Evolutionary conservation across 2,329 filamentous ascomycete species (phyloP).

Genomic region (Esteya vermicola): DNA sequence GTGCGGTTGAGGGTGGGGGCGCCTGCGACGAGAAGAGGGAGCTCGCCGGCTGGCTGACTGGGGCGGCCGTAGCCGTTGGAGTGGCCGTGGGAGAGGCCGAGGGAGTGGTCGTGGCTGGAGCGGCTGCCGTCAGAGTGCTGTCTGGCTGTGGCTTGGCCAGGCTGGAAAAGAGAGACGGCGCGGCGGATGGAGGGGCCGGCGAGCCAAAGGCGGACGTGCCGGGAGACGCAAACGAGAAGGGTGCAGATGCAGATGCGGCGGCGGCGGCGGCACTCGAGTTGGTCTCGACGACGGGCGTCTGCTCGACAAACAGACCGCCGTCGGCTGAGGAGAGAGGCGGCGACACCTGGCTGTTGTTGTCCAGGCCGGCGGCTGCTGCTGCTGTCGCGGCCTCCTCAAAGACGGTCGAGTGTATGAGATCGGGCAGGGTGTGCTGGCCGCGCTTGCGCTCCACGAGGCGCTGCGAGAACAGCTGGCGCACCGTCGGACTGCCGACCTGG

Average conservation of each 20-base stretch:
- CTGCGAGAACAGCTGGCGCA: conserved; percentile 41
- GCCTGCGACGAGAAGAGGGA: background rate
- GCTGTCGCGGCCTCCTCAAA: conserved; percentile 22
- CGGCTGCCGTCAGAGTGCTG: too few species aligned
- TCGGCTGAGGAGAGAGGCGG: background rate
- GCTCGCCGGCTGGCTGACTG: background rate
- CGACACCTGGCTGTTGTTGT: too few species aligned
- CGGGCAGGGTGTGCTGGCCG: conserved; percentile 31
- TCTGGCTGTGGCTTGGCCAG: too few species aligned
- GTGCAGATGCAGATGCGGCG: too few species aligned
- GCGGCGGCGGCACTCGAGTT: background rate
- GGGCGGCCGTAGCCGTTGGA: too few species aligned
- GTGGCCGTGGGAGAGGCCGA: too few species aligned
- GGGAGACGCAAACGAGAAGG: too few species aligned
- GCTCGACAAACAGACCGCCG: conserved; percentile 7
- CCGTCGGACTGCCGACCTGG: conserved; percentile 30
- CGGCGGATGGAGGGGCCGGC: too few species aligned
- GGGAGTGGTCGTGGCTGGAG: too few species aligned
- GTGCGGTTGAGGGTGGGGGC: background rate
- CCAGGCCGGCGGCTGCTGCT: background rate
- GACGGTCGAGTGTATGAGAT: conserved; percentile 41
- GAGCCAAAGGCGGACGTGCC: too few species aligned
- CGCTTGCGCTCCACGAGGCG: conserved; percentile 47
- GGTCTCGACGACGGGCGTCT: background rate
- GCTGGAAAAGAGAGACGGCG: too few species aligned